Evolutionary conservation across 345 rosid genomes (phyloP), one percentile per base, ranked within the genome.

Genomic region (Sapria himalayana): DNA sequence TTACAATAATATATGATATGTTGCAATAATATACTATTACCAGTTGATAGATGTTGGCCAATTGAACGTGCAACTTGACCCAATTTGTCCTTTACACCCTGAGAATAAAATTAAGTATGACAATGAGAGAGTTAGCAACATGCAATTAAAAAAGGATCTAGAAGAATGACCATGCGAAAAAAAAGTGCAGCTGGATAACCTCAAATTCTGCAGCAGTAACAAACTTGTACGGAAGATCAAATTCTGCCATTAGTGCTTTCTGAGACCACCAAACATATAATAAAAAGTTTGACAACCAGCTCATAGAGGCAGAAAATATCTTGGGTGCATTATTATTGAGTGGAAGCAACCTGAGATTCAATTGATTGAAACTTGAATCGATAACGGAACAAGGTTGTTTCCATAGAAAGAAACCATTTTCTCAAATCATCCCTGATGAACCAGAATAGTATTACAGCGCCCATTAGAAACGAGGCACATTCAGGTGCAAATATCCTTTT

Each of bases 361-460:
- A 54, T 13, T 22, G 22, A 22, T 49, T 42, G 4, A 27, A 0
- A 9, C 40, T 45, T 55, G 56, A 82, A 89, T 4, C 91, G 58
- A 45, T 76, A 54, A 3, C 91, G 78, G 43, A 82, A 89, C 29
- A 89, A 76, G 7, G 78, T 43, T 39, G 85, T 74, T 69, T 89
- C 94, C 76, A 63, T 76, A 25, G 78, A 70, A 36, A 89, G 81
- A 65, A 89, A 76, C 94, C 85, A 76, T 55, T 76, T 89, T 60
- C 93, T 72, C 42, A 89, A 45, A 17, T 89, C 98, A 68, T 82
- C 93, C 41, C 98, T 89, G 31, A 25, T 8, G 21, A 25, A 33
- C 16, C 19, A 10, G n/a, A n/a, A n/a, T n/a, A n/a, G n/a, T n/a
- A n/a, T n/a, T n/a, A n/a, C n/a, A n/a, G n/a, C n/a, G n/a, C n/a